Evolutionary conservation across 331 rosid genomes (phyloP), one percentile per base, ranked within the genome.

Genomic region (Pyrus hybrid): DNA sequence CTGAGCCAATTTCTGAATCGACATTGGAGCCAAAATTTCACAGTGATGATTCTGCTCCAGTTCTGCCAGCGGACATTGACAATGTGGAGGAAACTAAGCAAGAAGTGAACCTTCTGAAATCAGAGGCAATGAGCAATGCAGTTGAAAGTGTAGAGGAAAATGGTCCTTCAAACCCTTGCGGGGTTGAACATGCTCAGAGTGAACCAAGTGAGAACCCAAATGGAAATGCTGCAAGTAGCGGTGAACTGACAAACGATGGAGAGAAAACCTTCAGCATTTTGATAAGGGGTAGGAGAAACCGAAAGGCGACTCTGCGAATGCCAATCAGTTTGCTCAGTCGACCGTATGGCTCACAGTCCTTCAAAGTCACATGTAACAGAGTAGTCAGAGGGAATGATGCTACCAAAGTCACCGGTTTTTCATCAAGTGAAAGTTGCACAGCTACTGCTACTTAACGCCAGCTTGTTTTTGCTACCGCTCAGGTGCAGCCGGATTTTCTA

Each of bases 251-350:
- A 66, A 85, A 22, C 47, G 99, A 92, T 37, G 88, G 85, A 32
- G 99, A 95, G 86, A 95, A 81, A 83, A 95, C 99, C 69, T 90
- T 95, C 83, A 95, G 96, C 85, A 89, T 92, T 82, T 85, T 92
- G 89, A 57, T 91, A 28, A 86, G 99, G 80, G 99, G 99, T 47
- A 88, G 93, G 85, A 89, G 97, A 87, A 95, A 95, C 73, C 88
- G 96, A 51, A 95, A 88, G 83, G 93, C 89, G 84, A 92, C 98
- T 66, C 86, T 92, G 47, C 82, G 97, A 81, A 89, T 95, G 93
- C 99, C 98, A 20, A 85, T 92, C 75, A 91, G 97, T 87, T 89
- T 89, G 86, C 97, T 95, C 54, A 92, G 77, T 80, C 91, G 96
- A 68, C 97, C 99, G 22, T 83, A 95, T 66, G 93, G 98, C 70